phyloP scores from a whole-genome alignment of 345 rosid genomes.

The Stellera chamaejasme region DNA sequence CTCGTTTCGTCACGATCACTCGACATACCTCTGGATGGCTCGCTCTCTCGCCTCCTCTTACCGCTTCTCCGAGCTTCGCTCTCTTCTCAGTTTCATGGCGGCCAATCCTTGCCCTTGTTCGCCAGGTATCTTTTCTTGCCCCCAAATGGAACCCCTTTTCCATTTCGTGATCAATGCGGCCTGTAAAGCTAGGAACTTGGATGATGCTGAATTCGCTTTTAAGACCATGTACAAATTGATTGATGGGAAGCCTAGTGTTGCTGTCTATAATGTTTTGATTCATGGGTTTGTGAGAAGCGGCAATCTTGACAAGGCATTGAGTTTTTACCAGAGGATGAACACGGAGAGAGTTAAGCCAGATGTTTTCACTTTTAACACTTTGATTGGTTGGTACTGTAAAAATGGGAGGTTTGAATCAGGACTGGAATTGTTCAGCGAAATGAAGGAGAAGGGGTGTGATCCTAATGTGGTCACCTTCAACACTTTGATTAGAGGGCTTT shows the following conservation, averaged over 20 bases:
- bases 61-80: conserved; percentile 43
- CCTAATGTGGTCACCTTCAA: conserved; percentile 86
- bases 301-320: conserved; percentile 36
- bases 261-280: conserved; percentile 52
- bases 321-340: conserved; percentile 51
- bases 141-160: conserved; percentile 53
- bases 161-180: conserved; percentile 40
- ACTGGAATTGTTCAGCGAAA: conserved; percentile 62
- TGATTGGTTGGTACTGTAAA: conserved; percentile 64
- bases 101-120: conserved; percentile 77
- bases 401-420: conserved; percentile 42
- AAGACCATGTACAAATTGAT: conserved; percentile 59
- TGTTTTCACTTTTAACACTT: conserved; percentile 59
- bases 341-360: conserved; percentile 65
- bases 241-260: conserved; percentile 55
- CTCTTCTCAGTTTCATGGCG: conserved; percentile 49
- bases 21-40: conserved; percentile 73
- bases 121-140: conserved; percentile 85
- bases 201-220: conserved; percentile 45
- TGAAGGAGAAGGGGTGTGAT: conserved; percentile 59
- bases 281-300: conserved; percentile 60
- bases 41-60: conserved; percentile 56
- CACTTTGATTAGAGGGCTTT: conserved; percentile 67
- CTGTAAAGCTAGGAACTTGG: conserved; percentile 52
- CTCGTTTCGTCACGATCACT: conserved; percentile 75